These are phyloP conservation scores for Saposhnikovia divaricata DNA, from an alignment of 129 eudicot genomes.

Conservation along the genomic window DNA sequence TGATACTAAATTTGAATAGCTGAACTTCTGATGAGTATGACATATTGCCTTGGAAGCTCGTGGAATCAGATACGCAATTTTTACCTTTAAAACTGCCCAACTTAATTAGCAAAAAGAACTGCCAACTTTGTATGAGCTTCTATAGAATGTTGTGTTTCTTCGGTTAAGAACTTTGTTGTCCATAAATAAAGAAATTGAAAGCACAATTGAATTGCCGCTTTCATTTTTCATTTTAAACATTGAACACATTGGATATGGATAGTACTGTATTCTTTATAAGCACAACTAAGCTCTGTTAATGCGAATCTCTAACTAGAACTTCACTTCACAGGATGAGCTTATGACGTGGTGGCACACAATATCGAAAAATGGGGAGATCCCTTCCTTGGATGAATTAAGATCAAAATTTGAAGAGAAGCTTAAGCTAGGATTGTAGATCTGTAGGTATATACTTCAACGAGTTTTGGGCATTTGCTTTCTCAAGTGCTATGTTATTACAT, in stretches of 20 bases:
- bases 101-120: not conserved
- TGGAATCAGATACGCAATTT: not conserved
- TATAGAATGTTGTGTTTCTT: not conserved
- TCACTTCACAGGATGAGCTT: constrained; percentile 53
- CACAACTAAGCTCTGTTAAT: not conserved
- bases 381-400: constrained; percentile 29
- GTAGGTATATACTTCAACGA: not conserved
- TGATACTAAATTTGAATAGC: not conserved
- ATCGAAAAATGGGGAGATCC: constrained; percentile 25
- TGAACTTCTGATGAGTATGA: constrained; percentile 7
- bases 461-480: not conserved
- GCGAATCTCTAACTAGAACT: not conserved
- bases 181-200: not conserved
- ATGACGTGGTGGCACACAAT: constrained; percentile 54
- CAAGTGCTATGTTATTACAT: not conserved
- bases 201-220: not conserved
- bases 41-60: constrained; percentile 7
- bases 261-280: not conserved
- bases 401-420: constrained; percentile 43
- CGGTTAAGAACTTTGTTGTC: not conserved
- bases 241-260: not conserved
- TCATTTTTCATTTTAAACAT: not conserved
- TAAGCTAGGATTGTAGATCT: constrained; percentile 26
- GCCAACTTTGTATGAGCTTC: not conserved
- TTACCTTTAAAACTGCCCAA: not conserved